Evolutionary conservation across 176 grass and related monocot species (phyloP), one percentile per base, ranked within the genome.

Genomic region (Raddia distichophylla): DNA sequence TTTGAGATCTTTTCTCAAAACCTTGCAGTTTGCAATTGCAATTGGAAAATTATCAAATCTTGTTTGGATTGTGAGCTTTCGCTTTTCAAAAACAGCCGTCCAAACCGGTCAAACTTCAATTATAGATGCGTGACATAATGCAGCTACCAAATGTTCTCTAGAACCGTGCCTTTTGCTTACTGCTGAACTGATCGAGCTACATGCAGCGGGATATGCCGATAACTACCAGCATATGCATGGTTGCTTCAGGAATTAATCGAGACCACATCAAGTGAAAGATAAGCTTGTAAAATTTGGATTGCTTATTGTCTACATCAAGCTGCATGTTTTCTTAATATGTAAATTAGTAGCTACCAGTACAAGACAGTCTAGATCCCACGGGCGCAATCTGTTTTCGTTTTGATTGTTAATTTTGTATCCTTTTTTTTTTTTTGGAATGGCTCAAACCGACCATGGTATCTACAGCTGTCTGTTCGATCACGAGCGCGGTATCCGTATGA

Each of bases 381-480:
- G 74, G 74, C 11, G 67, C 18, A 12, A 19, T 27, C 14, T 59
- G 22, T 53, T 53, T 72, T 13, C 35, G 48, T 10, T 83, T 43
- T 33, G 12, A 16, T 44, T 52, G 15, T 51, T 34, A 42, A 11
- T 48, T 77, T 69, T 68, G 52, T 50, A 50, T 40, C 27, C 14
- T 51, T 6, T 51, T 18, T 83, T 18, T 83, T 3, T 3, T 40
- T n/a, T 79, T 83, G 80, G 80, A 70, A 20, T 2, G 17, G 20
- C 50, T 22, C 60, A 67, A 50, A 50, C 74, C n/a, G 74, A 71
- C 74, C 49, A 48, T 55, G 74, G 49, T 27, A 61, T 65, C 68
- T 60, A 20, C 56, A 73, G 62, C 48, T 13, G 73, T 69, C 58
- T 13, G 56, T 64, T 77, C 20, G 48, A 71, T 69, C 78, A 76